Percentiles rank a stretch among this genome's conserved stretches.
Evolutionary conservation across 345 rosid genomes (phyloP).

Genomic region (Geranium brycei): DNA sequence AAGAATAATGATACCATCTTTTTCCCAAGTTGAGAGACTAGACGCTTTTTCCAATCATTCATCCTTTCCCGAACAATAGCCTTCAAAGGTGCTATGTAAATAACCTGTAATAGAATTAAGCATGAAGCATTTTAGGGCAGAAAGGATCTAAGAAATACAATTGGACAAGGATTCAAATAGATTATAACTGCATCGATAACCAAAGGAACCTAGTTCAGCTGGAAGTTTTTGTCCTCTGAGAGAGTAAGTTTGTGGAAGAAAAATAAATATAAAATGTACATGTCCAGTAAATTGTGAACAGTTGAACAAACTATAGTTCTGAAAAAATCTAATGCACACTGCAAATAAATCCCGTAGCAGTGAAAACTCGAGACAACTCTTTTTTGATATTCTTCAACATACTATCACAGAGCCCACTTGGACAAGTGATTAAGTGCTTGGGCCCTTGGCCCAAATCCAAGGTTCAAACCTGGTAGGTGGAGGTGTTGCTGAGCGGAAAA

Average conservation of each 20-base stretch:
- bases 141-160: neutral
- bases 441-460: too few relatives aligned
- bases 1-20: conserved; percentile 42
- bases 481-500: too few relatives aligned
- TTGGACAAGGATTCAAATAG: neutral
- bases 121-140: neutral
- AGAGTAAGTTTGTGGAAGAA: too few relatives aligned
- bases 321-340: neutral
- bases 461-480: too few relatives aligned
- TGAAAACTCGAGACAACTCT: too few relatives aligned
- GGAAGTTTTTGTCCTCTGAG: too few relatives aligned
- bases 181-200: neutral
- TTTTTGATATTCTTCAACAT: too few relatives aligned
- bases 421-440: too few relatives aligned
- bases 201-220: neutral
- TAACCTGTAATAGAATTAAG: conserved; percentile 35
- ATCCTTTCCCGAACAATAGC: conserved; percentile 97
- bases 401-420: too few relatives aligned
- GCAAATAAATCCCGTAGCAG: neutral
- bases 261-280: too few relatives aligned
- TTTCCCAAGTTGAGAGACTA: conserved; percentile 81
- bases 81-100: conserved; percentile 96
- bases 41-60: conserved; percentile 84
- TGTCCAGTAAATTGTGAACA: too few relatives aligned
- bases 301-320: too few relatives aligned